Percentiles rank a stretch among this genome's conserved stretches.
Evolutionary conservation across 2,329 filamentous ascomycete species (phyloP).

Genomic region (Paecilomyces dactylethromorphus): DNA sequence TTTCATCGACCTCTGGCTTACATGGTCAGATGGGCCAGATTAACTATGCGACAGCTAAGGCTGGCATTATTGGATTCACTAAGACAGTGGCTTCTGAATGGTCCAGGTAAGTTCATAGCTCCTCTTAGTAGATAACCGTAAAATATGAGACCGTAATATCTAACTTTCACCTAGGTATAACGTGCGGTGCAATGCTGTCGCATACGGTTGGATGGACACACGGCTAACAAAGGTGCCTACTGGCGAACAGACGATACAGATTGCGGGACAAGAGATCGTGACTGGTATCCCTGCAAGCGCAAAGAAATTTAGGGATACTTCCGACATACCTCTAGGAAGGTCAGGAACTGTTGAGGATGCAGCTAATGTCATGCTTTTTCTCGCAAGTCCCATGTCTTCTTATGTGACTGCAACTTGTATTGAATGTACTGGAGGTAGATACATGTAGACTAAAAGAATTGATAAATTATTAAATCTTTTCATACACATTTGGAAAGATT

Average conservation of each 20-base stretch:
- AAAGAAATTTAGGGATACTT: neutral
- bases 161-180: neutral
- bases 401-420: slow-evolving; percentile 13
- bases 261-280: neutral
- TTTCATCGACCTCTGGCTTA: neutral
- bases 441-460: slow-evolving; percentile 4
- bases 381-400: slow-evolving; percentile 12
- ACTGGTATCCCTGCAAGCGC: neutral
- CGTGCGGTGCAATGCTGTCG: neutral
- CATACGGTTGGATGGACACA: neutral
- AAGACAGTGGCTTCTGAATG: neutral
- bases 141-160: no score
- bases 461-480: no score
- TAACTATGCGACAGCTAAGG: neutral
- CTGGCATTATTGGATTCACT: neutral
- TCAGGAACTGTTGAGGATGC: neutral
- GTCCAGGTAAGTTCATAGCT: no score
- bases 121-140: no score
- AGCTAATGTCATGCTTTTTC: slow-evolving; percentile 10
- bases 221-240: neutral
- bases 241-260: neutral
- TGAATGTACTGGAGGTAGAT: slow-evolving; percentile 8
- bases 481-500: no score
- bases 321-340: neutral
- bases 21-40: neutral